These are phyloP conservation scores for Raffaelea albimanens DNA, from an alignment of 2,329 filamentous ascomycete species.

Conservation along the genomic window DNA sequence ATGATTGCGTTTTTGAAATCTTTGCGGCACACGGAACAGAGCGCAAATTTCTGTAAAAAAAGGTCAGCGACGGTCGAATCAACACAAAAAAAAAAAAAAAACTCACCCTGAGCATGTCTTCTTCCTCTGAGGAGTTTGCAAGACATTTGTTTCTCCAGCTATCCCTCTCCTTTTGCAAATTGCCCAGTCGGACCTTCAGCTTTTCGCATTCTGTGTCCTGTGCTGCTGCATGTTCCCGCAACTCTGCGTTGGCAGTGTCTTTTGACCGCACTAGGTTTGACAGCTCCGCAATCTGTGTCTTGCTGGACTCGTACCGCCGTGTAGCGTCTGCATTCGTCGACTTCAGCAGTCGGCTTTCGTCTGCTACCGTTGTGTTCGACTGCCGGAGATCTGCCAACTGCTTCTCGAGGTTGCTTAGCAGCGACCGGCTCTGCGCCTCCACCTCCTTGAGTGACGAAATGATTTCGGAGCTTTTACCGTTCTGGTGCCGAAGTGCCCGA, in stretches of 20 bases:
- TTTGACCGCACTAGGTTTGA: constrained; percentile 66
- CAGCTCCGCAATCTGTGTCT: constrained; percentile 67
- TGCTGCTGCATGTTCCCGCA: constrained; percentile 48
- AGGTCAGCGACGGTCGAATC: constrained; percentile 21
- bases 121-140: constrained; percentile 72
- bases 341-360: constrained; percentile 69
- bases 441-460: constrained; percentile 88
- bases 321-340: constrained; percentile 59
- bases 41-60: constrained; percentile 53
- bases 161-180: constrained; percentile 74
- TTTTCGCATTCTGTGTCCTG: constrained; percentile 72
- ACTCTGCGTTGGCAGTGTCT: constrained; percentile 48
- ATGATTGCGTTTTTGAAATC: constrained; percentile 92
- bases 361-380: constrained; percentile 58
- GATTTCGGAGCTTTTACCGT: constrained; percentile 84
- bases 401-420: constrained; percentile 82
- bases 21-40: constrained; percentile 86
- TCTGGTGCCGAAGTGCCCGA: constrained; percentile 68
- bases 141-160: constrained; percentile 75
- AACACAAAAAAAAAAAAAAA: background rate
- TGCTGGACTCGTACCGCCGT: constrained; percentile 61
- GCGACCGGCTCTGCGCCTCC: constrained; percentile 64
- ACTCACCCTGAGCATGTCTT: constrained; percentile 79
- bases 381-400: constrained; percentile 77
- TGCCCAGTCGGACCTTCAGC: constrained; percentile 65